Base-by-base conservation (phyloP, 805 yeast genomes). In the Diddensiella caesifluorescens region DNA sequence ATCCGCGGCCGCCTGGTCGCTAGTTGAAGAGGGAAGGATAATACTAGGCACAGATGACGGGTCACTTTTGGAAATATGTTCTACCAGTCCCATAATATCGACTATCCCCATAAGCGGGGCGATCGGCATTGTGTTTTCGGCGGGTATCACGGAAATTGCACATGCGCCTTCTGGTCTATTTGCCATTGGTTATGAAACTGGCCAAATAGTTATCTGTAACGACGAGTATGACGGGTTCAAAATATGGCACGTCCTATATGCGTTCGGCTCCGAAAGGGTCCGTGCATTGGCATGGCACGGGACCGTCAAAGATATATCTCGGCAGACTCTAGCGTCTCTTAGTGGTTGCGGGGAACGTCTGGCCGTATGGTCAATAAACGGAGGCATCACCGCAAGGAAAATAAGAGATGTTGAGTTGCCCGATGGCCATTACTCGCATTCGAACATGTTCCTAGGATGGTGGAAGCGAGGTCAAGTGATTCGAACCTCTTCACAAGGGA, bases 141-240 rank as follows among this genome's bases (percentile, higher is more conserved):
- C 38, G n/a, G 28, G 38, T 10, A 21, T 35, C 28, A 18, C 38
- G 5, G 23, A 21, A 6, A 35, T 35, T 4, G 38, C 38, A 5
- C 26, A 21, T 6, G 16, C 38, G 5, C 16, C 22, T 13, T 35
- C 28, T 21, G 38, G 38, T 5, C 16, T 35, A 5, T 35, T 20
- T 21, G 38, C 38, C 4, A 23, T 35, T 20, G 38, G 38, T 23
- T 35, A 35, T n/a, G 13, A 13, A 10, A 35, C 38, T 7, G 38
- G 38, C 22, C 28, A 35, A 16, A 20, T 35, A 12, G 12, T 35
- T 7, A 21, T 35, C 6, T 35, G 23, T n/a, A 26, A 35, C 18
- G 38, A 35, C 18, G 5, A 26, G 4, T 21, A 15, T 20, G 28
- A 19, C 5, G 38, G 38, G 38, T 35, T 35, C 13, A 22, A 20